Evolutionary conservation across 75 land plant species (phyloP).

Genomic region (Pinus tabuliformis): DNA sequence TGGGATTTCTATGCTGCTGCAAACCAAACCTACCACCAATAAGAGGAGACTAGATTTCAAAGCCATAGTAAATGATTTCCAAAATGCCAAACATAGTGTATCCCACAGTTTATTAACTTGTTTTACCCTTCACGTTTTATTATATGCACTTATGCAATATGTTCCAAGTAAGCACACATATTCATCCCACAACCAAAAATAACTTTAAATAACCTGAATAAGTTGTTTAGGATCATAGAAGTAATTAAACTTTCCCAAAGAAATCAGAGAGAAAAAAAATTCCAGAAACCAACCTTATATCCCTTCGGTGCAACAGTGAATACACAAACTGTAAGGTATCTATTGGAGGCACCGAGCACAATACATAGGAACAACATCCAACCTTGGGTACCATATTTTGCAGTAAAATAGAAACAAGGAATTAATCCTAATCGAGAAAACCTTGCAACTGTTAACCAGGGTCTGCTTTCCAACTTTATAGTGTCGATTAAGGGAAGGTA

Average conservation of each 20-base stretch:
- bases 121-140: too few species aligned
- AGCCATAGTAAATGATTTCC: too few species aligned
- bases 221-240: too few species aligned
- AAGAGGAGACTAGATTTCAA: too few species aligned
- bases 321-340: constrained; percentile 87
- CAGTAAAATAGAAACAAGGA: constrained; percentile 91
- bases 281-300: constrained; percentile 65
- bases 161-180: too few species aligned
- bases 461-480: constrained; percentile 50
- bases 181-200: too few species aligned
- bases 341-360: constrained; percentile 76
- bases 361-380: constrained; percentile 87
- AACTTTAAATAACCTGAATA: too few species aligned
- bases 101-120: too few species aligned
- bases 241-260: not conserved
- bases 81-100: too few species aligned
- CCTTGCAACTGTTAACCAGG: constrained; percentile 36
- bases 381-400: constrained; percentile 88
- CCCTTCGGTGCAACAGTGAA: constrained; percentile 81
- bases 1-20: too few species aligned
- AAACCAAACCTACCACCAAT: too few species aligned
- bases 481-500: constrained; percentile 64
- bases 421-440: constrained; percentile 68
- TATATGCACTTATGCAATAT: too few species aligned
- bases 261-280: not conserved